These are phyloP conservation scores for Syncephalastrum monosporum DNA, from an alignment of 371 early-diverging fungal genomes.

Conservation along the genomic window DNA sequence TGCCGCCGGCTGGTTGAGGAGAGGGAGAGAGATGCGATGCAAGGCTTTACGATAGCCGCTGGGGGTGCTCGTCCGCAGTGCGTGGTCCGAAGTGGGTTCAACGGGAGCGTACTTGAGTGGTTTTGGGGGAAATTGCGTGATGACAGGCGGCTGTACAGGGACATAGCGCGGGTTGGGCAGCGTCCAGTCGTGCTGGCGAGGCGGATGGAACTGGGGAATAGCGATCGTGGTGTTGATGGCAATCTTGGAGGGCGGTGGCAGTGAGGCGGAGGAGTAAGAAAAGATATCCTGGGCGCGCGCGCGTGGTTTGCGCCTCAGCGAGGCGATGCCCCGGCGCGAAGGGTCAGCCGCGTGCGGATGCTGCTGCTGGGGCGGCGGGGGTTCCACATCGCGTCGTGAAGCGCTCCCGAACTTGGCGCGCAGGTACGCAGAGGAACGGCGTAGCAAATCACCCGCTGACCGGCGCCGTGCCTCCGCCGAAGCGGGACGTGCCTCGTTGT, in stretches of 20 bases:
- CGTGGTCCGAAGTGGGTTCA: slow-evolving; percentile 23
- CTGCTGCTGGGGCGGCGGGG: background rate
- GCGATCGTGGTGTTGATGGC: slow-evolving; percentile 46
- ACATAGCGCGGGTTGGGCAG: slow-evolving; percentile 7
- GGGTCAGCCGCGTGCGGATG: background rate
- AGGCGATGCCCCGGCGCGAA: slow-evolving; percentile 6
- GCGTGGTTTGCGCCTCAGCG: slow-evolving; percentile 3
- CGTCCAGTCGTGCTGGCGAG: slow-evolving; percentile 1
- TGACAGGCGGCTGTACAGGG: slow-evolving; percentile 18
- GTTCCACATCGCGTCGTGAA: background rate
- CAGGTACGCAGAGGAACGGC: slow-evolving; percentile 46
- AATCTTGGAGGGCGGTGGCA: slow-evolving; percentile 29
- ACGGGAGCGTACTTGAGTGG: slow-evolving; percentile 46
- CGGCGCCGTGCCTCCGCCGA: slow-evolving; percentile 5
- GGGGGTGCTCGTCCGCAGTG: background rate
- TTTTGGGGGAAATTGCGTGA: slow-evolving; percentile 47
- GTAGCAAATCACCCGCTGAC: slow-evolving; percentile 39
- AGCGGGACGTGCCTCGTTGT: no score
- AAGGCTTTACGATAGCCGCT: background rate
- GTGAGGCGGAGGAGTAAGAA: slow-evolving; percentile 1
- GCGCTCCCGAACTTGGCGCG: slow-evolving; percentile 35
- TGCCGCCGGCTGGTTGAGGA: background rate
- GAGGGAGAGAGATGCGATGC: slow-evolving; percentile 21
- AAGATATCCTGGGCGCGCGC: slow-evolving; percentile 1
- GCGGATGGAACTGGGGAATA: slow-evolving; percentile 15